Conservation (phyloP, 768 basidiomycete genomes). For the Collybia sp. region DNA sequence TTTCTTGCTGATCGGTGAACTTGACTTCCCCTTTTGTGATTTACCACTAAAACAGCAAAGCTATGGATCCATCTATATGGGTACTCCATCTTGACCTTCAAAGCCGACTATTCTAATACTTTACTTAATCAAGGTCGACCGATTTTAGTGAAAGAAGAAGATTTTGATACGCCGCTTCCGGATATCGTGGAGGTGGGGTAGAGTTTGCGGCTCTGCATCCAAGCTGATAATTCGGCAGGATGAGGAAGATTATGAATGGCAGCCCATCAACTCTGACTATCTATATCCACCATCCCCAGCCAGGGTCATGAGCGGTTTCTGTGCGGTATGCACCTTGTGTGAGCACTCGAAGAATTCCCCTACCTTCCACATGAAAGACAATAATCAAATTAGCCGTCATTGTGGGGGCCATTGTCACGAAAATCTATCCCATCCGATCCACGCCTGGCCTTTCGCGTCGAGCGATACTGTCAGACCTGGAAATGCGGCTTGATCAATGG, state of each 20-base stretch:
- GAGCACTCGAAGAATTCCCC: too few relatives aligned
- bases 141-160: constrained; percentile 59
- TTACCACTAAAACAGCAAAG: constrained; percentile 24
- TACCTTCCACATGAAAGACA: neutral
- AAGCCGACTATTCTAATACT: constrained; percentile 4
- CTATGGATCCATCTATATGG: constrained; percentile 73
- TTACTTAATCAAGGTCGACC: constrained; percentile 51
- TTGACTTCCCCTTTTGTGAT: neutral
- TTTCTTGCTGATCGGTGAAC: constrained; percentile 61
- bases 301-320: constrained; percentile 49
- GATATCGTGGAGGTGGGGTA: constrained; percentile 44
- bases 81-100: constrained; percentile 23
- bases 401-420: constrained; percentile 59
- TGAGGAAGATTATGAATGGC: constrained; percentile 55
- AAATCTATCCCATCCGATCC: constrained; percentile 65
- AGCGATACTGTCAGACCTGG: constrained; percentile 47
- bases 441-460: constrained; percentile 42
- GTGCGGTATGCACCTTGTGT: constrained; percentile 57
- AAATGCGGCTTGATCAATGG: constrained; percentile 70
- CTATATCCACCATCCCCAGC: constrained; percentile 41
- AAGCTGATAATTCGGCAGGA: constrained; percentile 30
- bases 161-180: constrained; percentile 66
- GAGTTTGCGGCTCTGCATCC: neutral
- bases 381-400: constrained; percentile 46
- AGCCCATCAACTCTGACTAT: constrained; percentile 35